Conservation (phyloP, 352 stramenopile species). For the Chrysophaeum taylorii region DNA sequence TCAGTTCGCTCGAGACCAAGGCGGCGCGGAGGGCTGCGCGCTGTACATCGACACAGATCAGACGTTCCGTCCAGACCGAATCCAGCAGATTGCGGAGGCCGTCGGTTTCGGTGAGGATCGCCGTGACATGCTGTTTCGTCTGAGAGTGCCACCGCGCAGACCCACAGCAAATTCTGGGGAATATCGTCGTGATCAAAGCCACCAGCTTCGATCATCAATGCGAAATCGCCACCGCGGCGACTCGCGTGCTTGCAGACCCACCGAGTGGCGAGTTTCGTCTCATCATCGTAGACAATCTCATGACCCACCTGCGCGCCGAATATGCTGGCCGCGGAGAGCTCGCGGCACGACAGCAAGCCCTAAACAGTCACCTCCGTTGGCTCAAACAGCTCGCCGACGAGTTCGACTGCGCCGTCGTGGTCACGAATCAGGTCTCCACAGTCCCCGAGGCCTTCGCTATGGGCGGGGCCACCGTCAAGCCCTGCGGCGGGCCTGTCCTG, state of each 20-base stretch:
- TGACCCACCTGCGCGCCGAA: slow-evolving; percentile 71
- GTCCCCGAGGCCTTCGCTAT: slow-evolving; percentile 65
- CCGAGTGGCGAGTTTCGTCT: slow-evolving; percentile 59
- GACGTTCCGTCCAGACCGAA: slow-evolving; percentile 66
- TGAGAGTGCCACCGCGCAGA: too few species aligned
- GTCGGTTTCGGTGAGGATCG: too few species aligned
- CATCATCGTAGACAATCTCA: slow-evolving; percentile 78
- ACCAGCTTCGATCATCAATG: slow-evolving; percentile 40
- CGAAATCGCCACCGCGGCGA: slow-evolving; percentile 13
- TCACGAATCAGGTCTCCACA: slow-evolving; percentile 80
- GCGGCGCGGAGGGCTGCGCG: slow-evolving; percentile 56
- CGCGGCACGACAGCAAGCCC: slow-evolving; percentile 70
- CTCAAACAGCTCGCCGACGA: slow-evolving; percentile 57
- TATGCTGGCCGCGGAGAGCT: slow-evolving; percentile 67
- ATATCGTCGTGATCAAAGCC: slow-evolving; percentile 55
- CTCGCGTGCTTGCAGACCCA: slow-evolving; percentile 37
- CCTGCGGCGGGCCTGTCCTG: slow-evolving; percentile 51
- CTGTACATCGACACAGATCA: slow-evolving; percentile 42
- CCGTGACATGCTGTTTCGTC: too few species aligned
- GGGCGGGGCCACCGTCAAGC: slow-evolving; percentile 64
- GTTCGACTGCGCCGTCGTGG: slow-evolving; percentile 79
- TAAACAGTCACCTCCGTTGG: slow-evolving; percentile 71
- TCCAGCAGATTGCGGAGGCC: slow-evolving; percentile 39
- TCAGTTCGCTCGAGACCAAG: slow-evolving; percentile 67
- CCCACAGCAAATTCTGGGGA: slow-evolving; percentile 61